Evolutionary conservation across 2,329 filamentous ascomycete species (phyloP), one percentile per base, ranked within the genome.

Genomic region (Dissoconium aciculare): DNA sequence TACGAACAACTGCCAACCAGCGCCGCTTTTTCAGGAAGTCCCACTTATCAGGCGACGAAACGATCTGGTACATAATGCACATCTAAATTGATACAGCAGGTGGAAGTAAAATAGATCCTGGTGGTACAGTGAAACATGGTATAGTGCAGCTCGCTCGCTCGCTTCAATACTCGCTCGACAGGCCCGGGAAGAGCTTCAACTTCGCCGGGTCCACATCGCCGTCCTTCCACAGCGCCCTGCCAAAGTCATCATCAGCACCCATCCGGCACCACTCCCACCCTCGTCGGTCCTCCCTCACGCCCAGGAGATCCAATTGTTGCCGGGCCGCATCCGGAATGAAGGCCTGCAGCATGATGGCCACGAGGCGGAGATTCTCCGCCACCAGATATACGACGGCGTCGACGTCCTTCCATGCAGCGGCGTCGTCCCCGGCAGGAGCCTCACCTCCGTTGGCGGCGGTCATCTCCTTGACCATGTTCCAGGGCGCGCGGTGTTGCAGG

Each of bases 311-410:
- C 1, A 98, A 67, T 17, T 94, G 56, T 41, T 71, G 60, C 8
- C 58, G 56, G 27, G 82, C 69, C 54, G 91, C 92, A 24, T 60
- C 64, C 0, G 89, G 89, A 68, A 98, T 92, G 49, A 85, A 81
- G 1, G 89, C 84, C 54, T 93, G 85, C 26, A 98, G 60, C 27
- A 95, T 62, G 43, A 98, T 93, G 10, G 76, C 82, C 1, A 66
- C 63, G 14, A 94, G 71, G 21, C 89, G 77, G 27, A 94, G 53
- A 4, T 78, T 69, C 56, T 98, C 89, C 5, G 75, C 69, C 26
- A 66, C 63, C 26, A 78, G 64, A 52, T 71, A 94, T 15, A 98
- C 63, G 21, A 69, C 66, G 43, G 64, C 61, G 40, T 75, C 59
- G 11, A 75, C 57, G 2, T 64, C 54, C 26, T 32, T 49, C 46